Base-by-base conservation (phyloP, 2,329 filamentous ascomycete species). In the Colletotrichum cereale region DNA sequence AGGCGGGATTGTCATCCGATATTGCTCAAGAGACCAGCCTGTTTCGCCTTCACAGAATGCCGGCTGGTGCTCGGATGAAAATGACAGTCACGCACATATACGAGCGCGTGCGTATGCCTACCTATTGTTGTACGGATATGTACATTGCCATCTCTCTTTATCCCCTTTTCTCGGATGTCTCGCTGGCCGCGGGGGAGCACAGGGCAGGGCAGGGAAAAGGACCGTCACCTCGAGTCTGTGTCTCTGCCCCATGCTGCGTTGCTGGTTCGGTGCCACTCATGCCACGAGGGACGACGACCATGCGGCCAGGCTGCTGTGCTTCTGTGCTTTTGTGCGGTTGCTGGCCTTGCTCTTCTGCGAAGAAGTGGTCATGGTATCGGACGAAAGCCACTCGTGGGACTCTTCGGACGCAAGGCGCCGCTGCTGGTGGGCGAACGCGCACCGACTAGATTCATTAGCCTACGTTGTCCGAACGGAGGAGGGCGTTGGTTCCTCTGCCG, bases 21-120 rank as follows among this genome's bases (percentile, higher is more conserved):
- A 10, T 67, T 34, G 57, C 6, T 31, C 57, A 16, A 21, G 34
- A 44, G 21, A 21, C 44, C 38, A n/a, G 55, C 34, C 34, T 40
- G 34, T n/a, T 36, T 57, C 36, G 29, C 34, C n/a, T 24, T 40
- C 36, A 36, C 55, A 26, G 14, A 2, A 18, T 40, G 55, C 55
- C 26, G 34, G 34, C 26, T 21, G n/a, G 55, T 40, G 53, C 47
- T 72, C 66, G 65, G 66, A 64, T 64, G 65, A 50, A 64, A 60
- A 38, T 60, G 53, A 60, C 60, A 69, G 58, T 63, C 57, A 31
- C n/a, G 31, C 7, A 64, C 4, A 47, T 52, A 67, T 64, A 69
- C 69, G 65, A 72, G 65, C 24, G 36, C 31, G 24, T 48, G 58
- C 40, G 47, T 48, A 48, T 24, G 53, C 8, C 21, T 26, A 40